Base-by-base conservation (phyloP, 805 yeast genomes). In the Geotrichum ghanense region DNA sequence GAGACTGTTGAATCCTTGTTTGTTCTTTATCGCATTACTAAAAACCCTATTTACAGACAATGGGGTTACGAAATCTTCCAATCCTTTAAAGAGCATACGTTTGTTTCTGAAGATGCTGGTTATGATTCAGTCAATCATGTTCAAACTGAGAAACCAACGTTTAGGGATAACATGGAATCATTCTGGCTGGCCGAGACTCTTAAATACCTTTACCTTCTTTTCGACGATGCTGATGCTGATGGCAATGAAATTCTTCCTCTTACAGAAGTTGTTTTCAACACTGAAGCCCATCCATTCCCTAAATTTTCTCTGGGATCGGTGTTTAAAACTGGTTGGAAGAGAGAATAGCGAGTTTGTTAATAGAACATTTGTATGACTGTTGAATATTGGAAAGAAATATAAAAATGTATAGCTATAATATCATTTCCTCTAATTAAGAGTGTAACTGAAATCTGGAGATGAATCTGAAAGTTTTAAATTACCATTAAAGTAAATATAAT, bases 221-320 rank as follows among this genome's bases (percentile, higher is more conserved):
- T 87, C 64, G 92, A 84, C 53, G 83, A 79, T 49, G 53, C 56
- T 34, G 56, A 53, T 12, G 22, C 27, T 35, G 37, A 31, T 31
- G 79, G 78, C 54, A 71, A 71, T 16, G 69, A 74, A 51, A 71
- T 77, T 47, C 65, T 83, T 52, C 87, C 89, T 24, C 67, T 88
- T 54, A 76, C 75, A 42, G 66, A 79, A 48, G 74, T 79, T 46
- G 87, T 89, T 3, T 86, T 85, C 70, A 89, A 86, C 66, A 87
- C 96, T 1, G 96, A 88, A 60, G 97, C 95, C 0, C 97, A 88
- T 61, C 92, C 95, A 31, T 76, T 88, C 64, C 96, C 96, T n/a
- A 72, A 68, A 35, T 75, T 86, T 49, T 74, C 72, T 22, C 63
- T 72, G 68, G 68, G 65, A 22, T 69, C 74, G 7, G 54, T 60